Conservation (phyloP, 208 protist species). For the Tritrichomonas musculus region DNA sequence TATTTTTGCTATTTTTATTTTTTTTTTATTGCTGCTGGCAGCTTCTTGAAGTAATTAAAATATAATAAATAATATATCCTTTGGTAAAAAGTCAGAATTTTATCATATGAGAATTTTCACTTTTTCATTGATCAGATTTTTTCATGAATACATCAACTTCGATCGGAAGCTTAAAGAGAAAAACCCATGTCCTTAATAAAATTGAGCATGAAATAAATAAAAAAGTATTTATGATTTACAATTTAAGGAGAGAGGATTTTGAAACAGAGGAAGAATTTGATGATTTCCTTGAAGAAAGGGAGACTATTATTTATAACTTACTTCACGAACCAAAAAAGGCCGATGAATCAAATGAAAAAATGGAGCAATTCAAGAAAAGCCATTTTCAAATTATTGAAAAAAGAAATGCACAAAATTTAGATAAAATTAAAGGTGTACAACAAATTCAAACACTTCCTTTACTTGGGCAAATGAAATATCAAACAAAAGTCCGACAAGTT, state of each 20-base stretch:
- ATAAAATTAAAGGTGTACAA: not conserved
- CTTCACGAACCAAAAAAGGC: not conserved
- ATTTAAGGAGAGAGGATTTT: not conserved
- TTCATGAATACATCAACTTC: too few species aligned
- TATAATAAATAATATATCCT: too few species aligned
- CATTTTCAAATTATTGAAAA: not conserved
- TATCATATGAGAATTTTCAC: too few species aligned
- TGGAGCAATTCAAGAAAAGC: not conserved
- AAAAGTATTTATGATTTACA: not conserved
- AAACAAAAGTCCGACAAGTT: not conserved
- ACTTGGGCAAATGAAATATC: not conserved
- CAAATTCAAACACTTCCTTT: not conserved
- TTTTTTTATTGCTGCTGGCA: too few species aligned
- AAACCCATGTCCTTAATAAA: not conserved
- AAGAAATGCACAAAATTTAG: not conserved
- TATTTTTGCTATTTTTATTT: too few species aligned
- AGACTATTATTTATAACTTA: not conserved
- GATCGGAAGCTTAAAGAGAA: not conserved
- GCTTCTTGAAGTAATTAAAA: too few species aligned
- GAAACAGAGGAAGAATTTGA: not conserved
- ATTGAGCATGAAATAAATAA: not conserved
- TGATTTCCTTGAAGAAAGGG: not conserved
- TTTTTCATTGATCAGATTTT: too few species aligned
- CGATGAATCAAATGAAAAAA: not conserved
- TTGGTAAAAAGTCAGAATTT: too few species aligned